Evolutionary conservation across 2,329 filamentous ascomycete species (phyloP), one percentile per base, ranked within the genome.

Genomic region (Botrytis medusae): DNA sequence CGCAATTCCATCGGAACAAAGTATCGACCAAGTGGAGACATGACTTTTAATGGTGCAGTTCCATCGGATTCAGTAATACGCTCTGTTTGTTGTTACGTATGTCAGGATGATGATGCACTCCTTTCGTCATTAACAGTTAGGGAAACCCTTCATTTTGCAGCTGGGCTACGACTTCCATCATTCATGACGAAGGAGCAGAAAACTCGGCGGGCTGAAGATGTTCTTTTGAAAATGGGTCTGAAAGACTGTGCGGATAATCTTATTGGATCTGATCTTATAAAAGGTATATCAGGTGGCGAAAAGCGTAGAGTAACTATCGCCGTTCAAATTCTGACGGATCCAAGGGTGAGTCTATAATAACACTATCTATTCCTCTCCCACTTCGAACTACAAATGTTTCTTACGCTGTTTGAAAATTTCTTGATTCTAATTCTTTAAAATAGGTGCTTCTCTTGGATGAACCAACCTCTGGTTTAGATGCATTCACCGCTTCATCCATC

Each of bases 271-370:
- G 91, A 93, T 14, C 81, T 92, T 6, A 86, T 93, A 76, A 94
- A 94, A 80, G 92, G 92, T 0, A 94, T 95, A 44, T 93, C 91
- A 14, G 92, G 92, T 3, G 93, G 93, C 29, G 92, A 95, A 81
- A 94, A 94, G 82, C 86, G 92, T 3, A 87, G 93, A 72, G 91
- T 94, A 9, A 92, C 91, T 4, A 94, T 95, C 74, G 92, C 92
- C 0, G 89, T 94, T 0, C 92, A 95, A 77, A 90, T 94, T 10
- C 84, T 95, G 18, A 94, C 91, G 0, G 91, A 94, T 74, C 92
- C 92, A 1, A 88, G 89, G 1, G 87, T 95, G 4, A 82, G 94
- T 1, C 84, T 94, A 0, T 86, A 94, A 0, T 92, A 94, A 94
- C 76, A 92, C 44, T 9, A 25, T 54, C 22, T 51, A 25, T 57